Conservation (phyloP, 441 rosid genomes). For the Syzygium malaccense region DNA sequence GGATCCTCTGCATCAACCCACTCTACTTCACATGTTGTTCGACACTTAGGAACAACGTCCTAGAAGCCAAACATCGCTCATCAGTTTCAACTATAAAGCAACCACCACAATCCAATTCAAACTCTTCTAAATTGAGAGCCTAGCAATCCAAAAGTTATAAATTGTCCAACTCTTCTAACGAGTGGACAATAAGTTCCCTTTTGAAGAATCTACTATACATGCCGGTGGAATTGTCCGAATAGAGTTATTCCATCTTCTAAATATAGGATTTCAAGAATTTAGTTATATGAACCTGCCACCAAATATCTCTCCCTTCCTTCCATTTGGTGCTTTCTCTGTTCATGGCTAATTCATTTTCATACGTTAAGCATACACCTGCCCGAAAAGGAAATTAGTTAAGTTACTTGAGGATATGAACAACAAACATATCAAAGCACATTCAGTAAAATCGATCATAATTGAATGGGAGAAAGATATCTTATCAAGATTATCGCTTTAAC, state of each 20-base stretch:
- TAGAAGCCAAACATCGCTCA: conserved; percentile 20
- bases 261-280: neutral
- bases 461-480: neutral
- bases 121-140: neutral
- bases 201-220: neutral
- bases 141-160: neutral
- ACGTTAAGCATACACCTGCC: conserved; percentile 73
- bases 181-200: neutral
- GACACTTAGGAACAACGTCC: conserved; percentile 80
- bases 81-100: neutral
- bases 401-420: neutral
- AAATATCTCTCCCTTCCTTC: conserved; percentile 77
- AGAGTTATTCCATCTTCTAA: neutral
- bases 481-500: neutral
- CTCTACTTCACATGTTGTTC: conserved; percentile 78
- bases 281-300: conserved; percentile 75
- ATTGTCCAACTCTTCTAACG: neutral
- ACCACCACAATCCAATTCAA: neutral
- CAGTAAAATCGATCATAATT: neutral
- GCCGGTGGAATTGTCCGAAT: neutral
- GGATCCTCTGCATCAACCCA: conserved; percentile 99
- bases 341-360: conserved; percentile 64
- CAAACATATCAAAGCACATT: neutral
- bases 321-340: conserved; percentile 75
- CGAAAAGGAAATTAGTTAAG: conserved; percentile 5